Base-by-base conservation (phyloP, 2,329 filamentous ascomycete species). In the Paecilomyces variotii region DNA sequence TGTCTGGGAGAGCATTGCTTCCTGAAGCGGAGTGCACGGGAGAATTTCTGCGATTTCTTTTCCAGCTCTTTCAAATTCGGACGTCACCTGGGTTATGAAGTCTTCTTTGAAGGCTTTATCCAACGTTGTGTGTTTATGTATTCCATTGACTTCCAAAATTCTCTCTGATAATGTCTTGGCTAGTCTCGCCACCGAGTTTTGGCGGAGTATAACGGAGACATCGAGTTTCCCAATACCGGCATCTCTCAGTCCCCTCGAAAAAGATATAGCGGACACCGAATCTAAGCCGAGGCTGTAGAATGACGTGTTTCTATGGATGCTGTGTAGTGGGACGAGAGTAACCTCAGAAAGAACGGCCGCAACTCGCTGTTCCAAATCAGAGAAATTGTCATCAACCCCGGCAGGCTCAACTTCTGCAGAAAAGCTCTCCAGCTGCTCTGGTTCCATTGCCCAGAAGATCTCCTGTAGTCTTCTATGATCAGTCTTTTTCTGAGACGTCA, bases 1-100 rank as follows among this genome's bases (percentile, higher is more conserved):
- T 27, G 74, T 74, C 7, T 84, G 82, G 2, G 85, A 87, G 0
- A 96, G 78, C 91, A 96, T 96, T 0, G 87, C 88, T 75, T 95
- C 89, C 70, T 97, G 92, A 0, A 97, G 76, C 0, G 91, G 89
- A 1, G 91, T 95, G 68, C 92, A 96, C 0, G 91, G 91, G 4
- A 92, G 74, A 7, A 96, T 79, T 1, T 76, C 78, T 30, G 82
- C 73, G 2, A 88, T 76, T 0, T 64, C 52, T 3, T 71, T 69
- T 0, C 71, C 70, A 1, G 70, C 60, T 3, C 60, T 14, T 3
- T 63, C 52, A 57, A 82, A 76, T 0, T 63, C 65, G 4, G 68
- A 57, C 27, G 62, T 66, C 5, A 80, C 62, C 32, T 64, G 60
- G 11, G 67, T 62, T 0, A 70, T 39, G 14, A 78, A 69, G 4